Evolutionary conservation across 2,329 filamentous ascomycete species (phyloP).

Genomic region (Diaporthe helianthi): DNA sequence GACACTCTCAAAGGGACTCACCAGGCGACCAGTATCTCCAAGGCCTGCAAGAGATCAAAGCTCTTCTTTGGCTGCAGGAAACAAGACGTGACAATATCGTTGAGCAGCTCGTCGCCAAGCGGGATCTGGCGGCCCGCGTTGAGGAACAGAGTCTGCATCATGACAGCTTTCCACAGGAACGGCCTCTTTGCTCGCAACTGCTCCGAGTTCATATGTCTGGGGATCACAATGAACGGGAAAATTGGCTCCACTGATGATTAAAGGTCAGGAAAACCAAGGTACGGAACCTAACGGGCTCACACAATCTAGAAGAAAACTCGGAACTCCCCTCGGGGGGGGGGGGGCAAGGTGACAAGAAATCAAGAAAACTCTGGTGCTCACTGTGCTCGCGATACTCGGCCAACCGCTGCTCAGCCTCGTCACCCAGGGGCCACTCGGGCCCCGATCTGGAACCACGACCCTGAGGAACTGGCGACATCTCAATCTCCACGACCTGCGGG

Average conservation of each 20-base stretch:
- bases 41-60: conserved; percentile 55
- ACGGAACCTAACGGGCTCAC: too few species aligned
- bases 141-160: conserved; percentile 52
- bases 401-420: conserved; percentile 51
- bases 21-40: conserved; percentile 56
- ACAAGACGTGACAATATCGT: conserved; percentile 50
- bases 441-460: neutral
- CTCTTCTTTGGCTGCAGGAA: conserved; percentile 51
- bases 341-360: neutral
- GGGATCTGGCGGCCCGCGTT: conserved; percentile 53
- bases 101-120: conserved; percentile 53
- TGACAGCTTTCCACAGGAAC: conserved; percentile 57
- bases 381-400: conserved; percentile 43
- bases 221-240: conserved; percentile 55
- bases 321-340: too few species aligned
- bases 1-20: conserved; percentile 37
- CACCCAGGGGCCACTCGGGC: conserved; percentile 44
- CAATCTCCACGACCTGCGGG: neutral
- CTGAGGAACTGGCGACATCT: neutral
- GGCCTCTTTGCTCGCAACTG: conserved; percentile 49
- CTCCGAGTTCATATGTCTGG: conserved; percentile 45
- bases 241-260: conserved; percentile 42
- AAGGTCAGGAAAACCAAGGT: neutral
- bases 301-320: too few species aligned
- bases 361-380: neutral